Percentiles rank a stretch among this genome's conserved stretches.
Conservation (phyloP, 139 green algal species). For the Closterium sp. region DNA sequence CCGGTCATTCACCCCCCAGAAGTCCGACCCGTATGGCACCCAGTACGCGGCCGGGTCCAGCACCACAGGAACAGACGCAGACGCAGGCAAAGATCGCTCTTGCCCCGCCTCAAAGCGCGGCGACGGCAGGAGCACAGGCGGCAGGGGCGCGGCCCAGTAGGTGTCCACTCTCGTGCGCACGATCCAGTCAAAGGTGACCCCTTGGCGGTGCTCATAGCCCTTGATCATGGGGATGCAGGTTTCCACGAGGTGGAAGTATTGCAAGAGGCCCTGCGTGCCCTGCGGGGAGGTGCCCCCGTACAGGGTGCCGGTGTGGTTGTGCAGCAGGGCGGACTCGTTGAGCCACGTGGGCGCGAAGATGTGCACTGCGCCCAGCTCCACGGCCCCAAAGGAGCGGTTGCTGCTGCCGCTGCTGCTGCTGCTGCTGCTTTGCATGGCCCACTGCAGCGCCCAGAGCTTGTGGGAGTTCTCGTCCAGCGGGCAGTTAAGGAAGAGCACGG, state of each 20-base stretch:
- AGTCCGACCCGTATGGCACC: background rate
- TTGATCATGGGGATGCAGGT: conserved; percentile 12
- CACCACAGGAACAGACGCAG: no score
- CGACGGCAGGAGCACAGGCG: background rate
- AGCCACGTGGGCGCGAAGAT: background rate
- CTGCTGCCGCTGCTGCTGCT: background rate
- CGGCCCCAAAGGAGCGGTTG: background rate
- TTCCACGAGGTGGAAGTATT: conserved; percentile 44
- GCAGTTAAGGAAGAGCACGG: conserved; percentile 26
- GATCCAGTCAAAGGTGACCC: conserved; percentile 24
- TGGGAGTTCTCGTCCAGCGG: conserved; percentile 34
- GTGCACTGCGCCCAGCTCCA: background rate
- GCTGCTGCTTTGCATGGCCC: background rate
- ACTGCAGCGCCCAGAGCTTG: conserved; percentile 8
- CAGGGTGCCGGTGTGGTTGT: background rate
- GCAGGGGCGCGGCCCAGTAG: conserved; percentile 17
- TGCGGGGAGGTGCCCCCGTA: background rate
- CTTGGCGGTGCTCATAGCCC: conserved; percentile 10
- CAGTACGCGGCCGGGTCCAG: no score
- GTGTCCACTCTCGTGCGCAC: conserved; percentile 15
- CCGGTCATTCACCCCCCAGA: conserved; percentile 15
- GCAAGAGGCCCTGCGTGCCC: conserved; percentile 31
- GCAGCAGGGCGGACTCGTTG: background rate
- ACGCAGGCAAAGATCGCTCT: no score
- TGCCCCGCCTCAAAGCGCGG: background rate